Evolutionary conservation across 2,329 filamentous ascomycete genomes (phyloP), one percentile per base, ranked within the genome.

Genomic region (Pseudogymnoascus sp.): DNA sequence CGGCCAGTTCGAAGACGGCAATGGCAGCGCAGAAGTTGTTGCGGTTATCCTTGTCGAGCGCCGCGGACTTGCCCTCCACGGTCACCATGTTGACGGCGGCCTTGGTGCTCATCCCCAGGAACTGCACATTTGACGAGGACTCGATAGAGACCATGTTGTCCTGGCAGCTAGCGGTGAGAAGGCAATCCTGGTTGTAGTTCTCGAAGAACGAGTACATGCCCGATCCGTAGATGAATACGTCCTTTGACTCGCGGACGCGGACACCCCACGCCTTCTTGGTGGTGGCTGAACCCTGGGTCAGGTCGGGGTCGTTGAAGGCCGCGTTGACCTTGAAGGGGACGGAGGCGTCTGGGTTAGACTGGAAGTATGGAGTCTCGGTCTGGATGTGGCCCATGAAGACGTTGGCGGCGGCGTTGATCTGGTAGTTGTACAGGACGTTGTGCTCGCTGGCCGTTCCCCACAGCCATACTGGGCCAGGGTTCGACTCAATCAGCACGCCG

Each of bases 281-380:
- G 14, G 74, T 76, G 19, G 76, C 78, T 74, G 88, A 90, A 56
- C 78, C 77, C 2, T 77, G 70, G 16, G 71, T 76, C 73, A 95
- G 96, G 69, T 86, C 81, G 0, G 92, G 89, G 72, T 93, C 90
- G 56, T 74, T 75, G 70, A 81, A 89, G 6, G 76, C 76, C 16
- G 80, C 67, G 70, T 87, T 84, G 66, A 79, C 76, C 0, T 78
- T 78, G 75, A 89, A 91, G 40, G 87, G 89, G 8, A 83, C 80
- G 8, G 83, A 80, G 2, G 90, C 84, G 68, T 88, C 82, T 4
- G 92, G 91, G 78, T 93, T 93, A 73, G 88, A 84, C 77, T 96
- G 90, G 81, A 88, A 91, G 80, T 90, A 92, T 33, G 92, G 89
- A 4, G 92, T 96, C 78, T 97, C 93, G 3, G 90, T 90, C 78